Base-by-base conservation (phyloP, 192 early-diverging fungal species). In the Coemansia sp. region DNA sequence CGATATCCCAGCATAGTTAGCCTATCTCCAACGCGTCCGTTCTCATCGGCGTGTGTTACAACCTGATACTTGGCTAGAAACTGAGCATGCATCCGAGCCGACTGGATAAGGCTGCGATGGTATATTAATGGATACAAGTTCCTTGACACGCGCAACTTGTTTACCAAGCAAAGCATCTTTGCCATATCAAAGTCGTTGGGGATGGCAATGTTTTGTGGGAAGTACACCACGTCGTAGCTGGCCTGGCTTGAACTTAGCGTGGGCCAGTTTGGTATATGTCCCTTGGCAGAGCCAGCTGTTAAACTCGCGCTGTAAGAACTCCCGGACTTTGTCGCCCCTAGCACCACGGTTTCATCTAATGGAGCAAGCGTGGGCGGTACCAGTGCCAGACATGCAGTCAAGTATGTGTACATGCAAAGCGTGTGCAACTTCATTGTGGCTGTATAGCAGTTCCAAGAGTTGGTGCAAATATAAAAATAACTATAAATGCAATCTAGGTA, bases 81-180 rank as follows among this genome's bases (percentile, higher is more conserved):
- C 31, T 54, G 39, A 2, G 80, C 74, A 24, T 83, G 80, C 0
- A 29, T 39, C 20, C 62, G 71, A 7, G 80, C 74, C 42, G 71
- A 47, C 20, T 39, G 51, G 11, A 71, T 32, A 2, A 83, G 65
- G 22, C 49, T 62, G 20, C 41, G 35, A 22, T 74, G 69, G 19
- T 77, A 77, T 1, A 65, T 65, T 11, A 83, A 36, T 2, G 74
- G 68, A 24, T 54, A 40, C 11, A 77, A 49, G 0, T 43, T 54
- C 2, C 66, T 61, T 6, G 60, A 9, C 20, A 7, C 17, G 8
- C 80, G 74, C 27, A 77, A 29, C 6, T 46, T 41, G 47, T 83
- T 83, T 8, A 83, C 68, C n/a, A 71, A 54, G 54, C 70, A 73
- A 14, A 83, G 71, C 74, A 83, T 83, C 17, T 41, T 70, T 5